A percentile compares a stretch with the other conserved stretches of the same genome.
phyloP scores from a whole-genome alignment of 306 rosid species.

The Malus orientalis region DNA sequence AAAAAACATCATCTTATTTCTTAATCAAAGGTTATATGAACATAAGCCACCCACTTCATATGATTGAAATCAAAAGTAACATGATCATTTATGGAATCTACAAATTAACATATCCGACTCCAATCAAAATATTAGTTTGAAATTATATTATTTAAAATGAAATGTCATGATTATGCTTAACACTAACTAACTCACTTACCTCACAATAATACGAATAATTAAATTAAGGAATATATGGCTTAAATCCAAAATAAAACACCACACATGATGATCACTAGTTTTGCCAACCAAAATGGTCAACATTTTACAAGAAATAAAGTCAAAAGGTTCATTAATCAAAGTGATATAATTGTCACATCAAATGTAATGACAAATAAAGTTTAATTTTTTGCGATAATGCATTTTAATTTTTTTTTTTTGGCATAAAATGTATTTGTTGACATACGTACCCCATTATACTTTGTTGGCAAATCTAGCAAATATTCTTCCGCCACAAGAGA shows the following conservation, averaged over 20 bases:
- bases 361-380: constrained; percentile 5
- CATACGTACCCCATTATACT: not conserved
- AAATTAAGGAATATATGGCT: not conserved
- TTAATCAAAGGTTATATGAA: not conserved
- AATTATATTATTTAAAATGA: constrained; percentile 5
- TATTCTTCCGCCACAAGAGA: not conserved
- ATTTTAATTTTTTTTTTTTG: not conserved
- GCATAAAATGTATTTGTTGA: not conserved
- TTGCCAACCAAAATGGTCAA: constrained; percentile 22
- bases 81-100: constrained; percentile 7
- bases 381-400: not conserved
- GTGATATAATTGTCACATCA: constrained; percentile 23
- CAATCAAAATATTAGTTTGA: not conserved
- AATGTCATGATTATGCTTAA: constrained; percentile 36
- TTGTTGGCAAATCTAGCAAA: constrained; percentile 15
- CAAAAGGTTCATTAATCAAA: constrained; percentile 24
- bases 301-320: constrained; percentile 3
- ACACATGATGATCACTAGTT: constrained; percentile 18
- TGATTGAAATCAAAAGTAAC: constrained; percentile 20
- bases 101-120: not conserved
- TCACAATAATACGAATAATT: constrained; percentile 13
- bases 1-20: not conserved
- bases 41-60: constrained; percentile 6
- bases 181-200: constrained; percentile 26
- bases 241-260: constrained; percentile 13